Conservation (phyloP, 352 stramenopile genomes). For the Phytophthora ohioensis region DNA sequence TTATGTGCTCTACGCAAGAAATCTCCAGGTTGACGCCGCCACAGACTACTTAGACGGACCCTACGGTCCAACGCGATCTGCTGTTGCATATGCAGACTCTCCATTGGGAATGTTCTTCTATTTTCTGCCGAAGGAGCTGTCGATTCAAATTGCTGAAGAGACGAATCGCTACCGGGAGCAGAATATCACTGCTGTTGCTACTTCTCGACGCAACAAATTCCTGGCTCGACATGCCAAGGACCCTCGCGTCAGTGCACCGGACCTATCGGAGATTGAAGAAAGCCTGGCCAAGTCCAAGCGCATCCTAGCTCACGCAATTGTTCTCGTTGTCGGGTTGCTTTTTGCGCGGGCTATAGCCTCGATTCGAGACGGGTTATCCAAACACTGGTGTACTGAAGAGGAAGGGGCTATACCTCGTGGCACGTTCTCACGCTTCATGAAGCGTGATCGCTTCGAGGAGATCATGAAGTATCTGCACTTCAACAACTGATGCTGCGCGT, state of each 20-base stretch:
- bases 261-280: slow-evolving; percentile 9
- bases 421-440: slow-evolving; percentile 31
- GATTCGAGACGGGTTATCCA: slow-evolving; percentile 2
- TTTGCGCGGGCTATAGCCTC: slow-evolving; percentile 15
- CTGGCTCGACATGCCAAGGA: slow-evolving; percentile 7
- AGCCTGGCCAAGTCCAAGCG: slow-evolving; percentile 16
- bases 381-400: slow-evolving; percentile 16
- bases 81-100: slow-evolving; percentile 20
- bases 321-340: slow-evolving; percentile 11
- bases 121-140: background rate
- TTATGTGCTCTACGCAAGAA: background rate
- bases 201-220: background rate
- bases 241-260: slow-evolving; percentile 12
- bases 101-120: slow-evolving; percentile 32
- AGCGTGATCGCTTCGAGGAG: slow-evolving; percentile 17
- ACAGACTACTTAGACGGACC: slow-evolving; percentile 16
- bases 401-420: slow-evolving; percentile 26
- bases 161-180: slow-evolving; percentile 22
- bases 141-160: slow-evolving; percentile 19
- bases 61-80: slow-evolving; percentile 19
- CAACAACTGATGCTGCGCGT: slow-evolving; percentile 1
- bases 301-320: slow-evolving; percentile 23
- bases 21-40: slow-evolving; percentile 10
- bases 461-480: slow-evolving; percentile 34
- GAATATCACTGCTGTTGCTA: slow-evolving; percentile 5